Evolutionary conservation across 148 eudicot species (phyloP).

Genomic region (Polygonum aviculare): DNA sequence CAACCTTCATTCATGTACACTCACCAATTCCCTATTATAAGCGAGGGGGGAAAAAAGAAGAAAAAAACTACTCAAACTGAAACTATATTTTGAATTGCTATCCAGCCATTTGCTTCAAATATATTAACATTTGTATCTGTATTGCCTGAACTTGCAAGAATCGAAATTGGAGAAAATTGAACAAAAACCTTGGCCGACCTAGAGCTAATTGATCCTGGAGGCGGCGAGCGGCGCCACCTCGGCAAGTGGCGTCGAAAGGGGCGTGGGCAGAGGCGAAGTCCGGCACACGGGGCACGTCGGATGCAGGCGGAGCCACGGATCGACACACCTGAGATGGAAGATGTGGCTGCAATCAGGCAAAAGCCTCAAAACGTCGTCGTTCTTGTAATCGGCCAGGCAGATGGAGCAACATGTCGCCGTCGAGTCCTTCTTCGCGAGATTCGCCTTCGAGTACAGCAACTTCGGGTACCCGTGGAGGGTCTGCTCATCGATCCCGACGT

Average conservation of each 20-base stretch:
- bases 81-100: neutral
- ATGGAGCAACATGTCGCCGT: constrained; percentile 58
- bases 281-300: constrained; percentile 85
- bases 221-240: constrained; percentile 61
- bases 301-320: constrained; percentile 76
- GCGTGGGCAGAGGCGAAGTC: constrained; percentile 81
- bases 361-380: constrained; percentile 45
- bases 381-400: constrained; percentile 67
- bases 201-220: neutral
- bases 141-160: neutral
- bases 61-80: neutral
- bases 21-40: neutral
- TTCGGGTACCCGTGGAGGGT: constrained; percentile 63
- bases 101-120: neutral
- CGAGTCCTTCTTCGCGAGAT: constrained; percentile 14
- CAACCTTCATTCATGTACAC: neutral
- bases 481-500: constrained; percentile 51
- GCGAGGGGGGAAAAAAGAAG: too few relatives aligned
- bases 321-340: constrained; percentile 77
- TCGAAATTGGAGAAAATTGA: neutral
- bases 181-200: neutral
- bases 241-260: constrained; percentile 67
- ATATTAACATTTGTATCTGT: neutral
- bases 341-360: constrained; percentile 72
- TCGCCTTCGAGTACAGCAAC: constrained; percentile 38